A percentile compares a stretch with the other conserved stretches of the same genome.
phyloP scores from a whole-genome alignment of 176 grass and related monocot species.

The Dactylis glomerata region DNA sequence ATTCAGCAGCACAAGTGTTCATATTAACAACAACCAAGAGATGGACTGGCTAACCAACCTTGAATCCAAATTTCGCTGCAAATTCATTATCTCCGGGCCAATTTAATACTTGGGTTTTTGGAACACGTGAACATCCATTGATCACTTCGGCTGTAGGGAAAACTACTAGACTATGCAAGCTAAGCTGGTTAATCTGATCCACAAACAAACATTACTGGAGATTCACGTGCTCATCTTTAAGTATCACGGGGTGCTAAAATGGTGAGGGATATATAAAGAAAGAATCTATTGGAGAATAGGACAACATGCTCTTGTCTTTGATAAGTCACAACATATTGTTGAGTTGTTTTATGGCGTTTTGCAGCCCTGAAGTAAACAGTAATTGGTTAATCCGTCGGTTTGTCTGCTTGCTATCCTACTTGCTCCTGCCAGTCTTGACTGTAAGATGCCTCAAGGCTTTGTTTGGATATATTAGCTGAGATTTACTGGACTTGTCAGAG shows the following conservation, averaged over 20 bases:
- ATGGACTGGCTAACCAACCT: neutral
- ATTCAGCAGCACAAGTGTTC: neutral
- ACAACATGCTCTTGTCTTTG: constrained; percentile 1
- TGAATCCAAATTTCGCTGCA: neutral
- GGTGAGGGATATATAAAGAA: neutral
- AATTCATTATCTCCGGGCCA: neutral
- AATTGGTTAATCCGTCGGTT: neutral
- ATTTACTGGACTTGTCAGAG: neutral
- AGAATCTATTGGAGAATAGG: constrained; percentile 14
- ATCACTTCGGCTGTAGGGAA: neutral
- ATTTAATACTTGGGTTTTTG: neutral
- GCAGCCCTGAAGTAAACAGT: neutral
- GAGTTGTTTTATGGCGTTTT: neutral
- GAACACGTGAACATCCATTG: neutral
- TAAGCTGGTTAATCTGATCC: constrained; percentile 10
- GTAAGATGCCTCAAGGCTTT: neutral
- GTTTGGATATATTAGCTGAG: constrained; percentile 4
- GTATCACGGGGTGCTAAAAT: constrained; percentile 25
- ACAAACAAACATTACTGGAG: constrained; percentile 8
- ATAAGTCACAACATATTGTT: neutral
- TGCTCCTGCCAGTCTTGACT: neutral
- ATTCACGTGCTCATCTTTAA: constrained; percentile 27
- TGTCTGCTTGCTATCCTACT: neutral
- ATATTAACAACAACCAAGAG: neutral
- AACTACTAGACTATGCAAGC: neutral